Evolutionary conservation across 2,329 filamentous ascomycete species (phyloP).

Genomic region (Fusarium buxicola): DNA sequence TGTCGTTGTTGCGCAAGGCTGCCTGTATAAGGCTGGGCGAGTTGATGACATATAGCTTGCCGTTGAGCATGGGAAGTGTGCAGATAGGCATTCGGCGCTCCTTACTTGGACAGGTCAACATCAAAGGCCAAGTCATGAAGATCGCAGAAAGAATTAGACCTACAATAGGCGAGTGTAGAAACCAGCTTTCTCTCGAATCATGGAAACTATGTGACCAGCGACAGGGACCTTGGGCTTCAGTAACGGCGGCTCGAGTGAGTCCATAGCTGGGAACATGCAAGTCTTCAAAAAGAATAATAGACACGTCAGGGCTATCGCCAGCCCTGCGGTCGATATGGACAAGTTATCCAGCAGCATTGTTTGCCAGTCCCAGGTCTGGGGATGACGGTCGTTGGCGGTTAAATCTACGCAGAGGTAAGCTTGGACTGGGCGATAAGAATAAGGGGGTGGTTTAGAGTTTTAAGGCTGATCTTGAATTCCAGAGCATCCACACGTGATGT

Average conservation of each 20-base stretch:
- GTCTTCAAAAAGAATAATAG: background rate
- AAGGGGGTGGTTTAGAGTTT: too few species aligned
- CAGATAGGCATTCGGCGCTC: conserved; percentile 49
- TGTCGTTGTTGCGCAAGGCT: conserved; percentile 53
- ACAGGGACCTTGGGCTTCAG: conserved; percentile 26
- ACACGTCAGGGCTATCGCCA: background rate
- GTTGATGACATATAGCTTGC: conserved; percentile 58
- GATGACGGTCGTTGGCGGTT: too few species aligned
- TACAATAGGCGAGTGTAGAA: conserved; percentile 33
- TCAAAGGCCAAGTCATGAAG: too few species aligned
- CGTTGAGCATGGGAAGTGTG: conserved; percentile 57
- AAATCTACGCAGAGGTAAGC: too few species aligned
- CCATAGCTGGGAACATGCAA: conserved; percentile 9
- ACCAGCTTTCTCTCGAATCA: conserved; percentile 19
- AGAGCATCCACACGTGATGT: too few species aligned
- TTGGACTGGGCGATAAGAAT: too few species aligned
- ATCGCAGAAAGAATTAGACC: rapidly evolving
- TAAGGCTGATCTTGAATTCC: too few species aligned
- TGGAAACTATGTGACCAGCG: conserved; percentile 32
- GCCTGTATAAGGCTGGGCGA: conserved; percentile 53
- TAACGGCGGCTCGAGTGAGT: conserved; percentile 23
- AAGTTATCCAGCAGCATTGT: conserved; percentile 9
- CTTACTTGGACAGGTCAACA: conserved; percentile 23
- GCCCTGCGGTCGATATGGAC: background rate
- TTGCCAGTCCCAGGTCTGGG: too few species aligned